A percentile compares a stretch with the other conserved stretches of the same genome.
phyloP scores from a whole-genome alignment of 805 yeast genomes.

The Metschnikowia cerradonensis region DNA sequence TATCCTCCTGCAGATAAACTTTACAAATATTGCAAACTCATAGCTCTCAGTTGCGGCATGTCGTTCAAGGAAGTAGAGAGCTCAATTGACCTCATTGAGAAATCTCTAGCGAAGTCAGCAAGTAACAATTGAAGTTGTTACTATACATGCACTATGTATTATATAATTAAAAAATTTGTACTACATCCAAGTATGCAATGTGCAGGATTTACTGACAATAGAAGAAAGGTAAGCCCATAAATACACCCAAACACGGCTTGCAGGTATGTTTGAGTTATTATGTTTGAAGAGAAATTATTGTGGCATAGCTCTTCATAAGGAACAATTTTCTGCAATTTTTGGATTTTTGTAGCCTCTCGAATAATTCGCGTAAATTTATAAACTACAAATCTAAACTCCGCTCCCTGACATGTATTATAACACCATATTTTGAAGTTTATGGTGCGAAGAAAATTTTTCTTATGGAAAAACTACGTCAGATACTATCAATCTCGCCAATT shows the following conservation, averaged over 20 bases:
- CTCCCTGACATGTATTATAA: not conserved
- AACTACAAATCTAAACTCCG: not conserved
- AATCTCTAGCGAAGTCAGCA: slow-evolving; percentile 28
- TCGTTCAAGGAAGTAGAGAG: slow-evolving; percentile 36
- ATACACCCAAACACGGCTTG: not conserved
- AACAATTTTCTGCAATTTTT: not conserved
- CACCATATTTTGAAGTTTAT: not conserved
- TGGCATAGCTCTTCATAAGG: not conserved
- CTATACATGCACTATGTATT: not conserved
- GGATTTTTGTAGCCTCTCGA: not conserved
- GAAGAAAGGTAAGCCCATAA: not conserved
- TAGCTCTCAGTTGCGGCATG: slow-evolving; percentile 43
- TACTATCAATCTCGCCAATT: too few species aligned
- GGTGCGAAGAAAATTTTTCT: not conserved
- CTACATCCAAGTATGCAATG: not conserved
- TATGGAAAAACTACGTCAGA: too few species aligned
- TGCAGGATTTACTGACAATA: not conserved
- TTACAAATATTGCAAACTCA: slow-evolving; percentile 38
- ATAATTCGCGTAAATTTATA: not conserved
- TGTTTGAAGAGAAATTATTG: not conserved
- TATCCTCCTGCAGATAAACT: slow-evolving; percentile 31
- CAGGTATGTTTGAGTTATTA: not conserved
- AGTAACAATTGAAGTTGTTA: not conserved
- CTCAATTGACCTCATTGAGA: slow-evolving; percentile 41
- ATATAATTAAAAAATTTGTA: not conserved